Conservation (phyloP, 2,329 filamentous ascomycete genomes). For the Fulvia fulva region DNA sequence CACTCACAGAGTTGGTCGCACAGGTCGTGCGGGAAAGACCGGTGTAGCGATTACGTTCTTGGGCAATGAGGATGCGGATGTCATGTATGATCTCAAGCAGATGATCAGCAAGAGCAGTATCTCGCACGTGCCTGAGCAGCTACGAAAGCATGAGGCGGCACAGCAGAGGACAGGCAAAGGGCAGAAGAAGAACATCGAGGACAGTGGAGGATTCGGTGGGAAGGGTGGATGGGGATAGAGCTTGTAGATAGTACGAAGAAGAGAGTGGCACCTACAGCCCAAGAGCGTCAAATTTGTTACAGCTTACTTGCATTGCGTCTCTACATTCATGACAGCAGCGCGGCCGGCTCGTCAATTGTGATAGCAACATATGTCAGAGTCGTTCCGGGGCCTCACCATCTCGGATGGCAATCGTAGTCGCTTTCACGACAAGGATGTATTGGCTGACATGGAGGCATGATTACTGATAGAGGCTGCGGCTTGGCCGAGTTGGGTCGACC, state of each 20-base stretch:
- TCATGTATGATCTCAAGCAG: conserved; percentile 87
- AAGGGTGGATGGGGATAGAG: conserved; percentile 32
- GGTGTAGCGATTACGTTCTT: conserved; percentile 96
- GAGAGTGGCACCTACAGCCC: background rate
- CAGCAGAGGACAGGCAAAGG: conserved; percentile 57
- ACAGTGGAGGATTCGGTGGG: conserved; percentile 34
- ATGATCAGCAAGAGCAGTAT: conserved; percentile 90
- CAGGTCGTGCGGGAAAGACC: conserved; percentile 93
- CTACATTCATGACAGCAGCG: too few relatives aligned
- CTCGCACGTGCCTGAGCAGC: conserved; percentile 84
- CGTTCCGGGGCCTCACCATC: too few relatives aligned
- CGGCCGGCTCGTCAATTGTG: too few relatives aligned
- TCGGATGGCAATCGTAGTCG: too few relatives aligned
- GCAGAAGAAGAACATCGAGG: conserved; percentile 33
- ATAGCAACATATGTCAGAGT: too few relatives aligned
- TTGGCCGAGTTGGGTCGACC: too few relatives aligned
- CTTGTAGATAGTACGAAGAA: background rate
- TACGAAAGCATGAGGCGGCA: conserved; percentile 84
- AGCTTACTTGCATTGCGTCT: too few relatives aligned
- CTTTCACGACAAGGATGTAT: too few relatives aligned
- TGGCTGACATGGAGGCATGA: too few relatives aligned
- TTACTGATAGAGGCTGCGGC: too few relatives aligned
- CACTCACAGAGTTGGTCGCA: conserved; percentile 93
- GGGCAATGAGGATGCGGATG: conserved; percentile 82
- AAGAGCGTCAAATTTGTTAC: too few relatives aligned